phyloP scores from a whole-genome alignment of 2,329 filamentous ascomycete genomes.

The Plectosphaerella cucumerina region DNA sequence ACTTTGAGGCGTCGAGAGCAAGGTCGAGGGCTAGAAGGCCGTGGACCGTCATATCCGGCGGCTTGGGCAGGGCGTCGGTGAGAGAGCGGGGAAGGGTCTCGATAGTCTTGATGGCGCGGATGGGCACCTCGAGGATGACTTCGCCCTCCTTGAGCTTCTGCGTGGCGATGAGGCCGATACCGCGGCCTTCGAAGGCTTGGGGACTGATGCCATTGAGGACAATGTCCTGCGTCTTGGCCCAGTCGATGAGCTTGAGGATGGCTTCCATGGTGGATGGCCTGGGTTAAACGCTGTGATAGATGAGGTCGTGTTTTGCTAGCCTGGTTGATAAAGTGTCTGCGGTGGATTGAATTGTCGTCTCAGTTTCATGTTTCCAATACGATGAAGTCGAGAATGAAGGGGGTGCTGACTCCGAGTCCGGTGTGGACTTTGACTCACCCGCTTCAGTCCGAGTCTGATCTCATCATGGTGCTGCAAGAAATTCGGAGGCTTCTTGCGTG shows the following conservation, averaged over 20 bases:
- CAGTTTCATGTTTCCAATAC: too few species aligned
- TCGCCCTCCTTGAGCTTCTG: slow-evolving; percentile 54
- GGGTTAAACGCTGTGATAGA: too few species aligned
- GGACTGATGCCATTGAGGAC: slow-evolving; percentile 64
- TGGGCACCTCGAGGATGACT: slow-evolving; percentile 61
- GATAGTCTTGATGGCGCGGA: slow-evolving; percentile 59
- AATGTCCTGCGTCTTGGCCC: slow-evolving; percentile 64
- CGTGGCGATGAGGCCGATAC: slow-evolving; percentile 73
- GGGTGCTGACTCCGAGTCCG: too few species aligned
- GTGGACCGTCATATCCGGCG: slow-evolving; percentile 56
- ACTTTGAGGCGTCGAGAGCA: slow-evolving; percentile 44
- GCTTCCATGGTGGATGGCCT: slow-evolving; percentile 2
- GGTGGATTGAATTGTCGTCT: too few species aligned
- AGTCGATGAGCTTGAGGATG: slow-evolving; percentile 55
- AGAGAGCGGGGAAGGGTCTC: slow-evolving; percentile 54
- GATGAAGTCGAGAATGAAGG: too few species aligned
- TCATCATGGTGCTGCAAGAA: too few species aligned
- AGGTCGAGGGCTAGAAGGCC: slow-evolving; percentile 69
- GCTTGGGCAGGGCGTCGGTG: slow-evolving; percentile 39
- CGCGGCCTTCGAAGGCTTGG: slow-evolving; percentile 63
- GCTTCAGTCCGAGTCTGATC: too few species aligned
- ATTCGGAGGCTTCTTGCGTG: too few species aligned
- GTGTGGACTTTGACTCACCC: too few species aligned
- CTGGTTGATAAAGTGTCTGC: too few species aligned
- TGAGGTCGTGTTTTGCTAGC: too few species aligned